Conservation (phyloP, 1,284 basidiomycete species). For the Neonothopanus nambi region DNA sequence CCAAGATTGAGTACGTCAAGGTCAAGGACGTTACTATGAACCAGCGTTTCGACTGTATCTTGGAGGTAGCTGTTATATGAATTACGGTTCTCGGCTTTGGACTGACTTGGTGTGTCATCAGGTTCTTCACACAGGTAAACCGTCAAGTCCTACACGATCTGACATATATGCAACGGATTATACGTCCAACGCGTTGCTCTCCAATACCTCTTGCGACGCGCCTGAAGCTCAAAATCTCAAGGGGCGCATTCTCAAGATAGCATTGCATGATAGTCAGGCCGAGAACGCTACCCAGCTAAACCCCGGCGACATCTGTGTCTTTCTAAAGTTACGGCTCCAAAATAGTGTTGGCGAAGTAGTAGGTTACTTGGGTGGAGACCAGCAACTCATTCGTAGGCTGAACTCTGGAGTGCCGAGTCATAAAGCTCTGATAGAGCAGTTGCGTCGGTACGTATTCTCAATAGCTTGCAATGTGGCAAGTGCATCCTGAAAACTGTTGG, state of each 20-base stretch:
- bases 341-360: constrained; percentile 32
- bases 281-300: constrained; percentile 40
- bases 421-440: constrained; percentile 5
- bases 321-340: constrained; percentile 54
- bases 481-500: too few species aligned
- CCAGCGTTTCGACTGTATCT: constrained; percentile 53
- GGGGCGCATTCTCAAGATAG: constrained; percentile 55
- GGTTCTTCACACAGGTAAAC: constrained; percentile 45
- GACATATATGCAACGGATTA: constrained; percentile 67
- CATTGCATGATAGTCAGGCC: constrained; percentile 49
- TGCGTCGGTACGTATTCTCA: constrained; percentile 7
- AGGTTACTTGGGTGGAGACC: constrained; percentile 58
- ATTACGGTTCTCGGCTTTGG: background rate
- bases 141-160: too few species aligned
- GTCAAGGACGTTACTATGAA: constrained; percentile 45
- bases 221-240: constrained; percentile 43
- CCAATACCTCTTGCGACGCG: constrained; percentile 27
- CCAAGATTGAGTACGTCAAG: constrained; percentile 44
- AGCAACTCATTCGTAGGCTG: constrained; percentile 49
- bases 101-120: constrained; percentile 22
- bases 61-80: constrained; percentile 48
- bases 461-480: background rate
- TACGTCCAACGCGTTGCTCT: constrained; percentile 49
- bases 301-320: constrained; percentile 44
- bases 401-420: constrained; percentile 28